These are phyloP conservation scores for Trypanosoma congolense DNA, from an alignment of 208 protist species.

Conservation along the genomic window DNA sequence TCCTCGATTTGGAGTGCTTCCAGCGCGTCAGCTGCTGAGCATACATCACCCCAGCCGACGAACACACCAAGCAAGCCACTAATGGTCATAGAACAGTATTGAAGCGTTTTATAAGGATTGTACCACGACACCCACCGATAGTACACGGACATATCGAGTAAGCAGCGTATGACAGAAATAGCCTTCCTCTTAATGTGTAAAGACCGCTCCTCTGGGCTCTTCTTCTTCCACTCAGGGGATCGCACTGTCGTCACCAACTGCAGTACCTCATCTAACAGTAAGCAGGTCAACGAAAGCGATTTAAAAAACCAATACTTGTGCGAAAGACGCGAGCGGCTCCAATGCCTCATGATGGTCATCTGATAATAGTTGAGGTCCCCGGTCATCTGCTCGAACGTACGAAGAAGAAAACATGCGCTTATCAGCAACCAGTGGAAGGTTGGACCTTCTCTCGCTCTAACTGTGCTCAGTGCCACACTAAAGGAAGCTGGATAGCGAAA, in stretches of 20 bases:
- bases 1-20: not conserved
- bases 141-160: slow-evolving; percentile 89
- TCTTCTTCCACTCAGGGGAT: slow-evolving; percentile 13
- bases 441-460: slow-evolving; percentile 19
- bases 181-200: slow-evolving; percentile 34
- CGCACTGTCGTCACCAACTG: slow-evolving; percentile 6
- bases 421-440: slow-evolving; percentile 51
- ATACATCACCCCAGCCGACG: slow-evolving; percentile 71
- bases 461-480: slow-evolving; percentile 14
- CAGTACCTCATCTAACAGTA: slow-evolving; percentile 46
- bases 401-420: slow-evolving; percentile 50
- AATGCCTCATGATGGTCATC: slow-evolving; percentile 69
- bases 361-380: slow-evolving; percentile 84
- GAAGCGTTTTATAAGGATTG: slow-evolving; percentile 58
- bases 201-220: slow-evolving; percentile 17
- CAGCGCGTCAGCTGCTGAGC: not conserved
- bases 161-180: slow-evolving; percentile 57
- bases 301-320: slow-evolving; percentile 88
- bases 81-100: slow-evolving; percentile 56
- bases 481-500: slow-evolving; percentile 49
- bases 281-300: slow-evolving; percentile 75
- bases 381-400: slow-evolving; percentile 73
- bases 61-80: slow-evolving; percentile 76
- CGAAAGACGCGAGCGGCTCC: slow-evolving; percentile 59
- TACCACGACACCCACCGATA: slow-evolving; percentile 87